Evolutionary conservation across 2,329 filamentous ascomycete genomes (phyloP), one percentile per base, ranked within the genome.

Genomic region (Penicillium concentricum): DNA sequence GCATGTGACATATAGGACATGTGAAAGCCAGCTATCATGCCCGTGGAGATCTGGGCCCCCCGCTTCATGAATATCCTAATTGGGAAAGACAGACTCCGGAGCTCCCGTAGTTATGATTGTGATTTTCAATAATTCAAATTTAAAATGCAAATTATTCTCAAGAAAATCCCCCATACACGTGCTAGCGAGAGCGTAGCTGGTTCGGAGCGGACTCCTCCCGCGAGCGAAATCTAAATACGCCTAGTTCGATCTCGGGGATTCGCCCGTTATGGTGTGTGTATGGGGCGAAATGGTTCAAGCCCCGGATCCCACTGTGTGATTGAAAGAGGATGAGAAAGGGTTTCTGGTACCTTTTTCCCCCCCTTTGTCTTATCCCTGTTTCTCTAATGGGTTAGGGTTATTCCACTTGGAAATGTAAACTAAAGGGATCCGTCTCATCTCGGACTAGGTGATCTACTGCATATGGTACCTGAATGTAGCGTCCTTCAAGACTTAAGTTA

Each of bases 381-480:
- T 30, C 28, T 45, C 28, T 20, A 43, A 13, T 20, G n/a, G 5
- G n/a, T 15, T 15, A 30, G 26, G 42, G 13, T 28, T 28, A 18
- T 28, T 10, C 10, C 16, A 12, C 16, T 34, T n/a, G 13, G 20
- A 28, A 34, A 32, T 32, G 5, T n/a, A 20, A 22, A 24, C 5
- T 3, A 32, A 32, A 51, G 37, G 48, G 9, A 50, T 30, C 48
- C n/a, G 16, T 28, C 13, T 38, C 35, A 54, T 41, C 44, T 42
- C 44, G 24, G 24, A 54, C 47, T 54, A 54, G 42, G 28, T 51
- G 52, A 54, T 54, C 52, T 39, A 43, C 52, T 54, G 45, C 45
- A 54, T 54, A 43, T 43, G 52, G 45, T 54, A 50, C 50, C 50
- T 52, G 50, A 2, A 30, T 37, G 9, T 38, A 46, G 28, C 32